Percentiles rank a stretch among this genome's conserved stretches.
These are phyloP conservation scores for Dendrobium huoshanense DNA, from an alignment of 106 monocot species.

Conservation along the genomic window DNA sequence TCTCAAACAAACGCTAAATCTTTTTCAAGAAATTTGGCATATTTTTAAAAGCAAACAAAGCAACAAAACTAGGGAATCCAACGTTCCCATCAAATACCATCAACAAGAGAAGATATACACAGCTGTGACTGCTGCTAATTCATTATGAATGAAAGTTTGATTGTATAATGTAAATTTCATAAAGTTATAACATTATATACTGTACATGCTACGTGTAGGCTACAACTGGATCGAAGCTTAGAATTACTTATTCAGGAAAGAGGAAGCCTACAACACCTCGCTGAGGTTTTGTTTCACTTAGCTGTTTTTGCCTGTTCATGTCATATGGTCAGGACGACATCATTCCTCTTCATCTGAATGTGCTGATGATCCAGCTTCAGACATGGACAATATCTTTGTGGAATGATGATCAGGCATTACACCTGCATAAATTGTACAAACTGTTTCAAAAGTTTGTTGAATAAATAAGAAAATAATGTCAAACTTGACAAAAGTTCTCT, in stretches of 20 bases:
- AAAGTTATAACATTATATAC: background rate
- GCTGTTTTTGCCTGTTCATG: no score
- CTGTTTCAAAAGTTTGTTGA: background rate
- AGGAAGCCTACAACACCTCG: background rate
- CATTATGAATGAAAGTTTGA: background rate
- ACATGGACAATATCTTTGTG: background rate
- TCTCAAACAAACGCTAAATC: no score
- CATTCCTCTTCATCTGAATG: conserved; percentile 10
- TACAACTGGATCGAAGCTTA: background rate
- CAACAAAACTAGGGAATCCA: no score
- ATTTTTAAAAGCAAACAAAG: no score
- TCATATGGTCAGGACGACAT: background rate
- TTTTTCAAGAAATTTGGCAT: no score
- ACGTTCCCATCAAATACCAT: background rate
- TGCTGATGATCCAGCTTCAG: conserved; percentile 1
- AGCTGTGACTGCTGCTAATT: background rate
- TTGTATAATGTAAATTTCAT: background rate
- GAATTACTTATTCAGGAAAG: background rate
- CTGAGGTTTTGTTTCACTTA: background rate
- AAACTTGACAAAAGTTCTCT: background rate
- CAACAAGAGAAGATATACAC: background rate
- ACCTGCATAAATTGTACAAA: background rate
- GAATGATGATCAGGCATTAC: conserved; percentile 8
- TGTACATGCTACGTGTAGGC: background rate
- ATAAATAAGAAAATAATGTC: background rate